Percentiles rank a stretch among this genome's conserved stretches.
Conservation (phyloP, 352 stramenopile species). For the Globisporangium solare region DNA sequence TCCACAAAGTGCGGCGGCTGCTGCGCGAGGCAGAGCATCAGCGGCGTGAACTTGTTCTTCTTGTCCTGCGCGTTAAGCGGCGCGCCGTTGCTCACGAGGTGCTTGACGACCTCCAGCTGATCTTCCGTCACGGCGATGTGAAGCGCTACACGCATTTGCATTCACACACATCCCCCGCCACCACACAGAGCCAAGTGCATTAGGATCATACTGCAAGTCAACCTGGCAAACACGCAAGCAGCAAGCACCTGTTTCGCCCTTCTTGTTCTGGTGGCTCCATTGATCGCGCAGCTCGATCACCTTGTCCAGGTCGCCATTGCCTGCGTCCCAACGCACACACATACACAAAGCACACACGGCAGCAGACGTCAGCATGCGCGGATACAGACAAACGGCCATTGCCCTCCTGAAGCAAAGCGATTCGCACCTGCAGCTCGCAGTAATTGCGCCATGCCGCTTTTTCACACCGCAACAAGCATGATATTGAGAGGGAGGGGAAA, state of each 20-base stretch:
- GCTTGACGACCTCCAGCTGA: conserved; percentile 64
- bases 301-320: conserved; percentile 68
- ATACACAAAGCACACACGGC: background rate
- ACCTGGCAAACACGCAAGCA: background rate
- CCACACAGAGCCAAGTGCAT: background rate
- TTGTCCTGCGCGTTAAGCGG: conserved; percentile 71
- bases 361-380: too few relatives aligned
- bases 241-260: conserved; percentile 62
- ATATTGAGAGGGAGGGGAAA: background rate
- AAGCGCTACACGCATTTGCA: conserved; percentile 29
- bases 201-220: background rate
- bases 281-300: conserved; percentile 60
- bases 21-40: conserved; percentile 73
- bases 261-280: conserved; percentile 80
- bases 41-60: conserved; percentile 68
- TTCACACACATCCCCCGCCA: background rate
- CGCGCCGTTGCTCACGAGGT: conserved; percentile 63
- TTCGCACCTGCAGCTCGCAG: conserved; percentile 39
- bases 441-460: conserved; percentile 35
- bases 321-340: conserved; percentile 15
- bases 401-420: too few relatives aligned
- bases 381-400: too few relatives aligned
- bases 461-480: too few relatives aligned
- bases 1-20: conserved; percentile 61
- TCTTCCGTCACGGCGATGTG: conserved; percentile 71